These are phyloP conservation scores for Lasiodiplodia sp. DNA, from an alignment of 2,329 filamentous ascomycete genomes.

Conservation along the genomic window DNA sequence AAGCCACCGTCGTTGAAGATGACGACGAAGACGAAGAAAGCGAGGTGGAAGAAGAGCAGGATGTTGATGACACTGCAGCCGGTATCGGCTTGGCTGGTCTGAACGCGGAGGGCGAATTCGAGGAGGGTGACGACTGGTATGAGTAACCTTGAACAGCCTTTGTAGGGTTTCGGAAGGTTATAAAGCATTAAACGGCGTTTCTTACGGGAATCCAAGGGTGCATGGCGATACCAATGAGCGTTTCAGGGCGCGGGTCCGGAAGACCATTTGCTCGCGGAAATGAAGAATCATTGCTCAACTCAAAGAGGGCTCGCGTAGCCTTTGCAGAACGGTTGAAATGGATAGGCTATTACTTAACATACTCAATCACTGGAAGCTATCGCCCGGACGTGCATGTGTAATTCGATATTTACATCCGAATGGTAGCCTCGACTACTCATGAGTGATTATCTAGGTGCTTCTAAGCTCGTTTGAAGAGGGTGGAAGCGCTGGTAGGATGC, in stretches of 20 bases:
- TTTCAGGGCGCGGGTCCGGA: constrained; percentile 1
- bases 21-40: constrained; percentile 26
- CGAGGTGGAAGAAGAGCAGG: constrained; percentile 14
- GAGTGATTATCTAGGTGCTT: too few relatives aligned
- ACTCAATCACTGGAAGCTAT: too few relatives aligned
- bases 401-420: too few relatives aligned
- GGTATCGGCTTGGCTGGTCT: neutral
- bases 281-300: neutral
- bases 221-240: constrained; percentile 12
- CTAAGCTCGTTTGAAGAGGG: too few relatives aligned
- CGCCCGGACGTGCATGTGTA: too few relatives aligned
- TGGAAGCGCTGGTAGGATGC: neutral
- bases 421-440: too few relatives aligned
- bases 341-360: too few relatives aligned
- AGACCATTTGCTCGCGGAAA: neutral
- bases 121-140: neutral
- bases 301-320: neutral
- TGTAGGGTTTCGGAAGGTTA: neutral
- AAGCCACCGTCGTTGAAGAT: constrained; percentile 13
- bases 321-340: too few relatives aligned
- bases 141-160: neutral
- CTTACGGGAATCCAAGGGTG: neutral
- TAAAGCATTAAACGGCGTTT: constrained; percentile 5
- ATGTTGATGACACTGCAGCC: constrained; percentile 12
- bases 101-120: constrained; percentile 18